Base-by-base conservation (phyloP, 2,329 filamentous ascomycete species). In the Cadophora sp. region DNA sequence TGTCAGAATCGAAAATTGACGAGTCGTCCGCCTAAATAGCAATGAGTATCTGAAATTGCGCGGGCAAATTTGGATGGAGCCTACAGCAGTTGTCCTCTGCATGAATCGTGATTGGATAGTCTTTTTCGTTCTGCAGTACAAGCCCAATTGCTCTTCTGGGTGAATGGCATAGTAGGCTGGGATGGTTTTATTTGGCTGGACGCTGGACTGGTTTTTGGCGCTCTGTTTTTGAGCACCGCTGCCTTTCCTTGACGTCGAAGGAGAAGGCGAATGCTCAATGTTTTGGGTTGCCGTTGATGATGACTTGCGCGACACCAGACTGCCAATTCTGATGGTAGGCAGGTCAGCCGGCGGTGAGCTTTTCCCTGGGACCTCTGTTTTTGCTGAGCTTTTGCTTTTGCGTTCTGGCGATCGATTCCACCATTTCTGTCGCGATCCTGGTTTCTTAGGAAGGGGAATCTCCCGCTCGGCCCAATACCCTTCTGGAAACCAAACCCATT, bases 391-490 rank as follows among this genome's bases (percentile, higher is more conserved):
- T 58, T 45, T 62, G 39, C 56, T 71, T 43, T 55, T 70, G 8
- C 64, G 65, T 30, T 65, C 33, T 22, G 68, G 41, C 14, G 66
- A 60, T 53, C 66, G 62, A 53, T 59, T 68, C 67, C 71, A 72
- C 68, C 71, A 71, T 55, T 59, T 72, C 24, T 65, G 66, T 24
- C 60, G 47, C 3, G 63, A 45, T 13, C 27, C 53, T 53, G 64
- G 33, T 11, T 65, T 71, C 41, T 41, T 62, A 11, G 53, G 22
- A 50, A 59, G 27, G 14, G 60, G 58, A n/a, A 77, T 70, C 68
- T 82, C 79, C n/a, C 86, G 80, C 76, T 88, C 86, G n/a, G 86
- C 86, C 86, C 85, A 88, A 74, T 87, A 89, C 6, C 86, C 86
- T 61, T 83, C 83, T 0, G 86, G 86, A 73, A 86, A 88, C 86